Conservation (phyloP, 495 filamentous ascomycete genomes). For the Podospora tetraspora region DNA sequence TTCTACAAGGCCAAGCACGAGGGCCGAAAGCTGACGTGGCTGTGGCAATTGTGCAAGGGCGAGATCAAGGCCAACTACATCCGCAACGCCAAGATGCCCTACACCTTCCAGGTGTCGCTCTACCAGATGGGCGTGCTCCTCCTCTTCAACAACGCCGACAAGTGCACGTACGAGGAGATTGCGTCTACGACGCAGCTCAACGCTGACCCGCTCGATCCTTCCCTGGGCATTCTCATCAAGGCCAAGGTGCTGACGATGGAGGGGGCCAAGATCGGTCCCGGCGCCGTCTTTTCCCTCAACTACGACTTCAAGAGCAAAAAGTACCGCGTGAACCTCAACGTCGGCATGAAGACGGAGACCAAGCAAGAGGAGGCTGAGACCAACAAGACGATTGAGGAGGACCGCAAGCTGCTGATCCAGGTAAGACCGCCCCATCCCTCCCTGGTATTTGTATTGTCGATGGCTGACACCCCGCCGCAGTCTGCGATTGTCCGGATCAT, state of each 20-base stretch:
- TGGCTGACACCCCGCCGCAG: conserved; percentile 42
- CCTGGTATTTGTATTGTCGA: background rate
- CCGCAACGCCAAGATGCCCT: conserved; percentile 80
- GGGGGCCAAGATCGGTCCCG: conserved; percentile 66
- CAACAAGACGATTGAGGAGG: conserved; percentile 99
- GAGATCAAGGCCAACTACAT: conserved; percentile 92
- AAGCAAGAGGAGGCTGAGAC: conserved; percentile 95
- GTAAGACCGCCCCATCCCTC: conserved; percentile 45
- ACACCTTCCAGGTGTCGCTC: conserved; percentile 95
- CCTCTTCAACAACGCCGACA: conserved; percentile 87
- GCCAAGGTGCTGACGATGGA: conserved; percentile 80
- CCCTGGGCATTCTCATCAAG: conserved; percentile 77
- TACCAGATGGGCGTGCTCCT: conserved; percentile 98
- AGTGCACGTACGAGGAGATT: conserved; percentile 82
- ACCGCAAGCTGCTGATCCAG: conserved; percentile 93
- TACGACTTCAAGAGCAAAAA: conserved; percentile 97
- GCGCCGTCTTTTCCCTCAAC: conserved; percentile 74
- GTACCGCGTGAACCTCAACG: conserved; percentile 91
- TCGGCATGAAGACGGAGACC: conserved; percentile 86
- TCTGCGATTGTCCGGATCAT: conserved; percentile 98
- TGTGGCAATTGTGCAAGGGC: conserved; percentile 97
- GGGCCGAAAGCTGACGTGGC: conserved; percentile 92
- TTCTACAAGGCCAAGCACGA: conserved; percentile 97
- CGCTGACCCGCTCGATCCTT: conserved; percentile 77
- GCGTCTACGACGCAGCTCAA: conserved; percentile 70